phyloP scores from a whole-genome alignment of 2,329 filamentous ascomycete species.

The Sclerotinia nivalis region DNA sequence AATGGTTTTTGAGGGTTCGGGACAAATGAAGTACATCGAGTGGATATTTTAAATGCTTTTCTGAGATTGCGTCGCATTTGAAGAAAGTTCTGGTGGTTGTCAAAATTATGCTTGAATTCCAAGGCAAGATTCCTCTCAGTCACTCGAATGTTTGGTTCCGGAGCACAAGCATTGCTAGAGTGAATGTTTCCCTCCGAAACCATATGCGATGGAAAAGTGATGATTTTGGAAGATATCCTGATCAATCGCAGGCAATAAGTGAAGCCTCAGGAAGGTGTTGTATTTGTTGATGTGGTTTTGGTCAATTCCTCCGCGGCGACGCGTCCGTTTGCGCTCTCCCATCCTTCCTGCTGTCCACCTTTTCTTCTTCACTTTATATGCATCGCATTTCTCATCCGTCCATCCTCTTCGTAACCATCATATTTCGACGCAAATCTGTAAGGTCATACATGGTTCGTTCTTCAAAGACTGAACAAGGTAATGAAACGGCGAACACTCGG shows the following conservation, averaged over 20 bases:
- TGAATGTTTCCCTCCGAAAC: background rate
- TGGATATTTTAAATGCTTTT: background rate
- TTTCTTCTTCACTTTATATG: too few relatives aligned
- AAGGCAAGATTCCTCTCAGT: too few relatives aligned
- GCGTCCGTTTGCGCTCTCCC: too few relatives aligned
- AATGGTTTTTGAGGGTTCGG: background rate
- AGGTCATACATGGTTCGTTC: background rate
- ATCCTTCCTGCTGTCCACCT: too few relatives aligned
- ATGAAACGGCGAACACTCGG: background rate
- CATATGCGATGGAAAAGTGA: background rate
- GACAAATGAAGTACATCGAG: slow-evolving; percentile 11
- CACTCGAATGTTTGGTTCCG: background rate
- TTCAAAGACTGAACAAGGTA: background rate
- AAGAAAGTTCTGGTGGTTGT: background rate
- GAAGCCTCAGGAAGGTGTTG: background rate
- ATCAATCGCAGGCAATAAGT: background rate
- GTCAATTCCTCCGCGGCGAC: too few relatives aligned
- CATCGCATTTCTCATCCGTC: too few relatives aligned
- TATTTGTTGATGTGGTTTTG: too few relatives aligned
- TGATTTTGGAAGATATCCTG: background rate
- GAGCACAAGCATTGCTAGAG: background rate
- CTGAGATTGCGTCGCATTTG: too few relatives aligned
- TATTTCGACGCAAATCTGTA: background rate
- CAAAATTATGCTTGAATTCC: background rate
- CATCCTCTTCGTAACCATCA: too few relatives aligned